Conservation (phyloP, 441 rosid genomes). For the Erodium trifolium region DNA sequence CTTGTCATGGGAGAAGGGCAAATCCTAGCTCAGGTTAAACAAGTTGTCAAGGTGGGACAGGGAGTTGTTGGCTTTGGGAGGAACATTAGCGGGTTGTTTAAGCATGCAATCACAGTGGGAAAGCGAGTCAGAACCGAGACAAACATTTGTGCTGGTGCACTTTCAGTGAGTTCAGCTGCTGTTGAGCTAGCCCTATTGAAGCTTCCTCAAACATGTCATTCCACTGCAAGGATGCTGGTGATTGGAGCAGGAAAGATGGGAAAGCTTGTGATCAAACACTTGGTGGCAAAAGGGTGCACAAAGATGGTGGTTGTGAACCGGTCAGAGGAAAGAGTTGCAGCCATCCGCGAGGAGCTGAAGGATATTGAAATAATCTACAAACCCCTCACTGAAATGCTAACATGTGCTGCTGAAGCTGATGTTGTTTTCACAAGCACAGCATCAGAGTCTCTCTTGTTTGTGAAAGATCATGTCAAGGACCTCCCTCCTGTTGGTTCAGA, state of each 20-base stretch:
- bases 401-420: conserved; percentile 71
- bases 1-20: conserved; percentile 96
- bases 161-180: conserved; percentile 91
- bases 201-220: conserved; percentile 51
- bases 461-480: conserved; percentile 52
- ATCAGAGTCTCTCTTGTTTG: conserved; percentile 61
- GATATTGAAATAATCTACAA: conserved; percentile 58
- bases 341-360: conserved; percentile 57
- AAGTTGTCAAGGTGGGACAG: conserved; percentile 81
- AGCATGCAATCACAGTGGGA: conserved; percentile 86
- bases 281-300: conserved; percentile 86
- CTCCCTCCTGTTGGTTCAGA: conserved; percentile 49
- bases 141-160: conserved; percentile 83
- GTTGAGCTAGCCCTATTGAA: conserved; percentile 86
- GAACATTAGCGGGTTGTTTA: conserved; percentile 77
- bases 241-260: conserved; percentile 98
- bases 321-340: conserved; percentile 64
- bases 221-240: conserved; percentile 65
- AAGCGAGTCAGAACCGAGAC: conserved; percentile 91
- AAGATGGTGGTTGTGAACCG: conserved; percentile 78
- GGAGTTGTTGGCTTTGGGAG: conserved; percentile 90
- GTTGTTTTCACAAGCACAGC: conserved; percentile 94
- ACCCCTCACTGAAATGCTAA: conserved; percentile 54
- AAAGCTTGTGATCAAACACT: conserved; percentile 87
- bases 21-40: conserved; percentile 95